Conservation (phyloP, 805 yeast genomes). For the Tetrapisispora namnaoensis region DNA sequence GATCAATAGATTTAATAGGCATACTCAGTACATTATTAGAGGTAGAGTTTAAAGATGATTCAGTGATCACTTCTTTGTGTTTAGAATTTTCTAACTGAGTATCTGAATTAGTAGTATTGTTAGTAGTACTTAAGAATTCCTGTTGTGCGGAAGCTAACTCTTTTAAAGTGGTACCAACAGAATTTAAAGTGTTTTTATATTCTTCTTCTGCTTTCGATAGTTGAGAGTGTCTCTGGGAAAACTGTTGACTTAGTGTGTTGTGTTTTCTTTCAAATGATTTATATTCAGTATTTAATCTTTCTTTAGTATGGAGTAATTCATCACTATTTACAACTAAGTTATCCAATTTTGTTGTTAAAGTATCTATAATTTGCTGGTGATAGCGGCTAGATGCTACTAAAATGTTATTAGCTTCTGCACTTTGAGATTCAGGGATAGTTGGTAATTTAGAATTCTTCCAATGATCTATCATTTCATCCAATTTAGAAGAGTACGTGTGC, state of each 20-base stretch:
- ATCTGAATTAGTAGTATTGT: background rate
- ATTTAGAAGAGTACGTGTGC: slow-evolving; percentile 20
- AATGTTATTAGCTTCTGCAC: slow-evolving; percentile 4
- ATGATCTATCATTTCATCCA: slow-evolving; percentile 21
- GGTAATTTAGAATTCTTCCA: slow-evolving; percentile 16
- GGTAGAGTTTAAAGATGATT: background rate
- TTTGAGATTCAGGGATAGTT: background rate
- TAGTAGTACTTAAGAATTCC: slow-evolving; percentile 35
- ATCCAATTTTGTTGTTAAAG: slow-evolving; percentile 48
- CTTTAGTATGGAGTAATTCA: slow-evolving; percentile 29
- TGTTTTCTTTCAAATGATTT: slow-evolving; percentile 21
- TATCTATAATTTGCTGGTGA: slow-evolving; percentile 27
- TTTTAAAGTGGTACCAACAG: slow-evolving; percentile 62
- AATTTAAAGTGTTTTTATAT: slow-evolving; percentile 60
- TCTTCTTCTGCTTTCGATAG: slow-evolving; percentile 46
- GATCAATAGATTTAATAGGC: too few relatives aligned
- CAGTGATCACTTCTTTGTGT: background rate
- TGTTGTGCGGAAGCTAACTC: slow-evolving; percentile 67
- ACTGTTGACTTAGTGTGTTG: slow-evolving; percentile 16
- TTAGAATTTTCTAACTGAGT: background rate
- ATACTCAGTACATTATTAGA: background rate
- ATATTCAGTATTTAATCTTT: slow-evolving; percentile 29
- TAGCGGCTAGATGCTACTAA: slow-evolving; percentile 5
- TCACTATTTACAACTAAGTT: slow-evolving; percentile 42
- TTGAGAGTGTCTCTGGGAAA: slow-evolving; percentile 26